Conservation (phyloP, 768 basidiomycete genomes). For the Sporobolomyces pararoseus region DNA sequence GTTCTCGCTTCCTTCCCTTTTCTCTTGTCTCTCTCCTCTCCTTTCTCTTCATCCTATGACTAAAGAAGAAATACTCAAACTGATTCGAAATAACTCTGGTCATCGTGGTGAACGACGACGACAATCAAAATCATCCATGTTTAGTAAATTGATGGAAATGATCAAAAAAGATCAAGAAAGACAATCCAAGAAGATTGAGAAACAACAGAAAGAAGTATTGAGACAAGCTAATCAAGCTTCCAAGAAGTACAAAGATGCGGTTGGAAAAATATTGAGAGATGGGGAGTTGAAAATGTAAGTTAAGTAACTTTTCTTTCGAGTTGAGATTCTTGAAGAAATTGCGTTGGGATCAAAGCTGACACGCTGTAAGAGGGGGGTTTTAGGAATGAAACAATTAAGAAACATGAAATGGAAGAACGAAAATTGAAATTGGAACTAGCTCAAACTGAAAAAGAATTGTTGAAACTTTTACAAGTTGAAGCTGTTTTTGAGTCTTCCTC, state of each 20-base stretch:
- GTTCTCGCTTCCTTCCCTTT: background rate
- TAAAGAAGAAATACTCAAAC: background rate
- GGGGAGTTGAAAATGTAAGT: constrained; percentile 4
- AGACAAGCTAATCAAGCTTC: background rate
- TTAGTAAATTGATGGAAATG: background rate
- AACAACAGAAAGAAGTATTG: background rate
- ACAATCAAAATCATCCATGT: background rate
- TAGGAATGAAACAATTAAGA: background rate
- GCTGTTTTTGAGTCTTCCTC: background rate
- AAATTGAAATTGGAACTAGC: background rate
- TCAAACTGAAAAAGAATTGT: background rate
- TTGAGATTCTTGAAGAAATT: background rate
- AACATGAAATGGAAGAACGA: background rate
- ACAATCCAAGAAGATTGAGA: background rate
- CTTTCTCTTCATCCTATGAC: background rate
- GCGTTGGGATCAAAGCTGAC: background rate
- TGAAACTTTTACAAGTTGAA: background rate
- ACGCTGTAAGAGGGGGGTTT: background rate
- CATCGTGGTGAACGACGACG: background rate
- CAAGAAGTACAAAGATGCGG: background rate
- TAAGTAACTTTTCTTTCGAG: background rate
- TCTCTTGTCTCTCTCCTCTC: background rate
- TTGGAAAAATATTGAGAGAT: background rate
- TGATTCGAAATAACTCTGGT: background rate
- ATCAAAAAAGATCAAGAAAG: background rate